Conservation (phyloP, 768 basidiomycete genomes). For the Kwoniella botswanensis region DNA sequence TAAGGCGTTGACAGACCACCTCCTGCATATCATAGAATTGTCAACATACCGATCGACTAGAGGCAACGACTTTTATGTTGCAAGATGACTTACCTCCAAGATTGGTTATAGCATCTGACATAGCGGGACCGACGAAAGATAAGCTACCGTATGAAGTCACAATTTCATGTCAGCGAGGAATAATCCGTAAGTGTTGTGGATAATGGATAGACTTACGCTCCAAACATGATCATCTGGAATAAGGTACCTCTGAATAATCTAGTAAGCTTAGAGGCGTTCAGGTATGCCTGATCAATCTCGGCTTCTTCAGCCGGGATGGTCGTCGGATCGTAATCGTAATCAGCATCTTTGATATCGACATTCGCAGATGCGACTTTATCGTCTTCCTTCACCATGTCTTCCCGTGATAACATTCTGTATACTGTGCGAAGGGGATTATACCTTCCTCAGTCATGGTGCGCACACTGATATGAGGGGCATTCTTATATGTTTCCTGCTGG, state of each 20-base stretch:
- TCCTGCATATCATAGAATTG: background rate
- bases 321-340: background rate
- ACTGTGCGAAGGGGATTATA: too few relatives aligned
- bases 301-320: background rate
- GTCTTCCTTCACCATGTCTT: background rate
- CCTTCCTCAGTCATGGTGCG: too few relatives aligned
- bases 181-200: too few relatives aligned
- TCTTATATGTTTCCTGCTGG: too few relatives aligned
- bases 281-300: slow-evolving; percentile 19
- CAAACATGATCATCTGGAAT: slow-evolving; percentile 24
- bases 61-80: too few relatives aligned
- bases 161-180: too few relatives aligned
- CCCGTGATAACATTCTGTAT: too few relatives aligned
- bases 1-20: slow-evolving; percentile 32
- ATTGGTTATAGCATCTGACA: slow-evolving; percentile 31
- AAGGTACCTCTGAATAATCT: slow-evolving; percentile 10
- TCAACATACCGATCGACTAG: too few relatives aligned
- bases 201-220: slow-evolving; percentile 10
- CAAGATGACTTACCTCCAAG: slow-evolving; percentile 18
- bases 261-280: slow-evolving; percentile 13
- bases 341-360: slow-evolving; percentile 5
- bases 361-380: background rate
- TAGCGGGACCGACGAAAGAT: slow-evolving; percentile 22
- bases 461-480: too few relatives aligned
- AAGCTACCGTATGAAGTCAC: background rate